These are phyloP conservation scores for Metarhizium anisopliae DNA, from an alignment of 2,329 filamentous ascomycete genomes.

Conservation along the genomic window DNA sequence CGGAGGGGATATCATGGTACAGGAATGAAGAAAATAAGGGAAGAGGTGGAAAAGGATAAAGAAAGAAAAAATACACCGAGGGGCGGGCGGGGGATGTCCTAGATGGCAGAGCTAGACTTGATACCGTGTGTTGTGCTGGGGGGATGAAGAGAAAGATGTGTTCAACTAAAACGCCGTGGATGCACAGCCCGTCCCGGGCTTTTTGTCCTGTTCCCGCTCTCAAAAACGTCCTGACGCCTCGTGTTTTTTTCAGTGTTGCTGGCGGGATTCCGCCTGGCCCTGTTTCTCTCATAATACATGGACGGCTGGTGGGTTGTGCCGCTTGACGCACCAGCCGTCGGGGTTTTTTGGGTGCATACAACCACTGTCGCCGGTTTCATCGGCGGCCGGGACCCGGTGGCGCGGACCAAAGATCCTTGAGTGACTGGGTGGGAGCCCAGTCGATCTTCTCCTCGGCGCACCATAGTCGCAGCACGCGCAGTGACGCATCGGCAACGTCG, in stretches of 20 bases:
- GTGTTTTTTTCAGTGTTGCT: not conserved
- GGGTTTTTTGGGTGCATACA: not conserved
- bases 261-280: not conserved
- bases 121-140: not conserved
- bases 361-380: not conserved
- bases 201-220: not conserved
- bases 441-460: conserved; percentile 34
- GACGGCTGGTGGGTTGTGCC: not conserved
- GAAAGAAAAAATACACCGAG: not conserved
- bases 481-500: conserved; percentile 28
- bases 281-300: conserved; percentile 3
- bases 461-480: conserved; percentile 34
- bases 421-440: conserved; percentile 32
- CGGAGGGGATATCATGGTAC: conserved; percentile 11
- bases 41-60: not conserved
- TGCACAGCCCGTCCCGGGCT: not conserved
- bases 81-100: not conserved
- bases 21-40: not conserved
- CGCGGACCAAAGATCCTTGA: conserved; percentile 15
- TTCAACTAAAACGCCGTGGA: not conserved
- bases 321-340: not conserved
- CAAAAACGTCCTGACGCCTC: not conserved
- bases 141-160: no score
- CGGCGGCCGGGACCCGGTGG: not conserved
- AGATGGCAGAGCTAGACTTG: no score